Base-by-base conservation (phyloP, 768 basidiomycete species). In the Candolleomyces eurysporus region DNA sequence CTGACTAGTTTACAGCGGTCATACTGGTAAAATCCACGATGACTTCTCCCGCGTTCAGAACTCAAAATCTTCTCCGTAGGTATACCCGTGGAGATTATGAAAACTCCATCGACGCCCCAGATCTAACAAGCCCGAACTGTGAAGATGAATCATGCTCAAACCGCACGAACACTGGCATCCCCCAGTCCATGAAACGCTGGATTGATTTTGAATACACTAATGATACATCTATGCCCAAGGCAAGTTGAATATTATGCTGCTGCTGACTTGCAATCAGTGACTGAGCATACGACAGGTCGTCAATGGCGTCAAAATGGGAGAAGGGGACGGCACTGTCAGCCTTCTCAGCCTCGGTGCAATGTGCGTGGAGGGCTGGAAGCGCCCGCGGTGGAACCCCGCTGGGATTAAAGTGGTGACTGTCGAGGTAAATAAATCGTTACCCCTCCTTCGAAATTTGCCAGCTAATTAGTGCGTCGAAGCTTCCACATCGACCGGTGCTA, bases 321-420 rank as follows among this genome's bases (percentile, higher is more conserved):
- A 97, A 76, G 96, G 95, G 8, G 97, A 98, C 71, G 96, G 97
- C 13, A 98, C 97, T 2, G 94, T 95, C 22, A 86, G 87, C 66
- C 75, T 94, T 46, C 68, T 96, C 39, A 92, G 91, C 65, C 79
- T 95, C 57, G 96, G 95, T 16, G 87, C 91, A n/a, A 97, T 98
- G 94, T 98, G 96, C 68, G 88, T 91, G 11, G 93, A 94, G 69
- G 96, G 96, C 7, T 97, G 96, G 96, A 91, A 91, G 72, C 80
- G 87, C 60, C 82, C 82, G 63, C 79, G 88, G 58, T 98, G 94
- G 93, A 98, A 98, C 73, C 96, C 96, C 0, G 90, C 86, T 13
- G 83, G 89, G n/a, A 94, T 97, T 69, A 83, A 86, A 66, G 76
- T 98, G 52, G 85, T 87, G 26, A 96, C 95, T 16, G 86, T 95